Evolutionary conservation across 495 filamentous ascomycete species (phyloP).

Genomic region (Oleoguttula mirabilis): DNA sequence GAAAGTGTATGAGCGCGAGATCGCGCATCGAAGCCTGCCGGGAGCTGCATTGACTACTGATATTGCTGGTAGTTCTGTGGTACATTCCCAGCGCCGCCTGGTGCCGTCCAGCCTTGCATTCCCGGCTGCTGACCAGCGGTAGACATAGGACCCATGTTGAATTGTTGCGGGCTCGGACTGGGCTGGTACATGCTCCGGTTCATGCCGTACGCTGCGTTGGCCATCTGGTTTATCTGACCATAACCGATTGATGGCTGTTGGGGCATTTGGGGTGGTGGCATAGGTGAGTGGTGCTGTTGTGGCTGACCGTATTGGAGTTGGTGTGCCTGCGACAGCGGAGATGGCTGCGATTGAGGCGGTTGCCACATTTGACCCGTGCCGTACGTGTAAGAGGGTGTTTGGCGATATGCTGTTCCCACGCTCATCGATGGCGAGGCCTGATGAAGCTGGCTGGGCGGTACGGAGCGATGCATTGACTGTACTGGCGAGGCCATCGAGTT

Average conservation of each 20-base stretch:
- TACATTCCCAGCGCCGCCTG: conserved; percentile 7
- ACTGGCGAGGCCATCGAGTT: conserved; percentile 41
- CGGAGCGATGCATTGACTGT: conserved; percentile 38
- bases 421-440: conserved; percentile 31
- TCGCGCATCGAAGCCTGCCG: no score
- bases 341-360: conserved; percentile 43
- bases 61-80: conserved; percentile 19
- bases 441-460: conserved; percentile 37
- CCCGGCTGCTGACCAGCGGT: conserved; percentile 18
- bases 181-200: conserved; percentile 23
- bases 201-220: conserved; percentile 27
- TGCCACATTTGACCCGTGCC: conserved; percentile 40
- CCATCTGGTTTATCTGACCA: conserved; percentile 27
- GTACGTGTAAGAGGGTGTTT: conserved; percentile 35
- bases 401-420: conserved; percentile 28
- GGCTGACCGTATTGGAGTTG: conserved; percentile 35
- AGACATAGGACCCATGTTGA: conserved; percentile 14
- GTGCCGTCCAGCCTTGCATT: conserved; percentile 22
- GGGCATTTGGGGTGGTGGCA: conserved; percentile 48
- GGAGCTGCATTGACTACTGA: no score
- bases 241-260: conserved; percentile 36
- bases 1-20: no score
- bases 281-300: conserved; percentile 37
- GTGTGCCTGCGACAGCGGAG: conserved; percentile 36
- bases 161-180: conserved; percentile 19